A percentile compares a stretch with the other conserved stretches of the same genome.
phyloP scores from a whole-genome alignment of 2,329 filamentous ascomycete genomes.

The Aspergillus sp. region DNA sequence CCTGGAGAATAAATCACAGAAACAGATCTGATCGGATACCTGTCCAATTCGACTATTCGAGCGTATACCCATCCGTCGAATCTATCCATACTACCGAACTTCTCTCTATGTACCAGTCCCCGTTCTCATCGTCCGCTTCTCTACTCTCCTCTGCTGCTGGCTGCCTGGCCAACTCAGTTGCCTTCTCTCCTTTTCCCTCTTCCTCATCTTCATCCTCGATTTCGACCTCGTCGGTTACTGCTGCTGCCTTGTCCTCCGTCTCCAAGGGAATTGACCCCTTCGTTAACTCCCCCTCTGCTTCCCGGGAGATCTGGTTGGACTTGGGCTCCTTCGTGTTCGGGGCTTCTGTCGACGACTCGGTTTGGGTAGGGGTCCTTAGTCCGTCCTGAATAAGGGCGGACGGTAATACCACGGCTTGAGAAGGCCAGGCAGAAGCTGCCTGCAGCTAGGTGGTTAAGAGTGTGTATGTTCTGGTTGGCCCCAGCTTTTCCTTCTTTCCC shows the following conservation, averaged over 20 bases:
- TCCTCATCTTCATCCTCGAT: too few relatives aligned
- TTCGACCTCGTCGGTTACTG: not conserved
- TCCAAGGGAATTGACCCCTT: too few relatives aligned
- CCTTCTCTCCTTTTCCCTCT: slow-evolving; percentile 5
- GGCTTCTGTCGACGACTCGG: slow-evolving; percentile 22
- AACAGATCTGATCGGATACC: too few relatives aligned
- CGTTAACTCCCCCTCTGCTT: too few relatives aligned
- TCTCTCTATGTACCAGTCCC: slow-evolving; percentile 29
- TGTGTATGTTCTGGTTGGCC: not conserved
- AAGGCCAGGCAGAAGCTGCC: too few relatives aligned
- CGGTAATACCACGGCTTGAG: slow-evolving; percentile 33
- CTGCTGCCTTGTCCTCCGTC: not conserved
- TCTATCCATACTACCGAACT: not conserved
- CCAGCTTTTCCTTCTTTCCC: too few relatives aligned
- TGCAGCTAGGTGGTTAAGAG: too few relatives aligned
- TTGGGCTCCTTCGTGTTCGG: too few relatives aligned
- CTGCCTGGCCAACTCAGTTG: slow-evolving; percentile 17
- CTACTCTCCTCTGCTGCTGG: slow-evolving; percentile 15
- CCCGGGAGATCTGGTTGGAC: too few relatives aligned
- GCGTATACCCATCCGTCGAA: not conserved
- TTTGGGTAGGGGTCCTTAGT: slow-evolving; percentile 42
- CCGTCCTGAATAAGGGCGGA: slow-evolving; percentile 47
- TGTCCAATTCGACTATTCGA: not conserved
- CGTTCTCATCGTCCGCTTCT: slow-evolving; percentile 19
- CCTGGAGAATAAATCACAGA: not conserved